Conservation (phyloP, 163 green algal species). For the Scenedesmus sp. region DNA sequence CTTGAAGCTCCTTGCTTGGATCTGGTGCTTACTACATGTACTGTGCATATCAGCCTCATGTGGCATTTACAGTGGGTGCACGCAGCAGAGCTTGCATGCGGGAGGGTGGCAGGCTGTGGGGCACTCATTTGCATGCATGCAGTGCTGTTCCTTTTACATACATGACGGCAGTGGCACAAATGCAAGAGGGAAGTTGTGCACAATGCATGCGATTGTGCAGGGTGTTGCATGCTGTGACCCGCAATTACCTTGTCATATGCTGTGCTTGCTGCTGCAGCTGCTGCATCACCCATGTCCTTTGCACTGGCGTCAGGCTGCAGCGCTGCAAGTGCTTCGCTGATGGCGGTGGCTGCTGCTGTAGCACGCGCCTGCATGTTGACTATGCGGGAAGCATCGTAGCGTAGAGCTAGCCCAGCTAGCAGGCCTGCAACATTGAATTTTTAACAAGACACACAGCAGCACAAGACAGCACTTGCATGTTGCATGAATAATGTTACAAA, state of each 20-base stretch:
- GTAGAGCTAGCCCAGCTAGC: constrained; percentile 84
- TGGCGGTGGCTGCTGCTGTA: constrained; percentile 71
- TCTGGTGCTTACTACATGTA: too few relatives aligned
- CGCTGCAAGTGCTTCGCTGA: constrained; percentile 60
- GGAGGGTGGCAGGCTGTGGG: too few relatives aligned
- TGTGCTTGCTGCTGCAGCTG: constrained; percentile 67
- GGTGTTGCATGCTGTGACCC: too few relatives aligned
- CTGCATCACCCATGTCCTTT: constrained; percentile 66
- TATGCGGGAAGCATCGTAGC: constrained; percentile 83
- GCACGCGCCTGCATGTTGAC: constrained; percentile 75
- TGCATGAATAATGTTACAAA: too few relatives aligned
- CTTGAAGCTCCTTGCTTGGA: too few relatives aligned
- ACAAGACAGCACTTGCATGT: neutral
- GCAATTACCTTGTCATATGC: constrained; percentile 71
- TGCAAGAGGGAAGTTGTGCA: too few relatives aligned
- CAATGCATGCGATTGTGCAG: neutral
- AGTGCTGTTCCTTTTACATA: too few relatives aligned
- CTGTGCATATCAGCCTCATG: too few relatives aligned
- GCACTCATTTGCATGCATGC: too few relatives aligned
- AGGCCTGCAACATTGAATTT: constrained; percentile 62
- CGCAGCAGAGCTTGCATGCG: too few relatives aligned
- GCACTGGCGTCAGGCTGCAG: constrained; percentile 57
- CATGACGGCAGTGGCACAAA: too few relatives aligned
- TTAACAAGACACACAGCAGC: neutral
- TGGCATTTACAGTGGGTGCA: too few relatives aligned